These are phyloP conservation scores for Cucumis cinereus DNA, from an alignment of 306 rosid species.

Conservation along the genomic window DNA sequence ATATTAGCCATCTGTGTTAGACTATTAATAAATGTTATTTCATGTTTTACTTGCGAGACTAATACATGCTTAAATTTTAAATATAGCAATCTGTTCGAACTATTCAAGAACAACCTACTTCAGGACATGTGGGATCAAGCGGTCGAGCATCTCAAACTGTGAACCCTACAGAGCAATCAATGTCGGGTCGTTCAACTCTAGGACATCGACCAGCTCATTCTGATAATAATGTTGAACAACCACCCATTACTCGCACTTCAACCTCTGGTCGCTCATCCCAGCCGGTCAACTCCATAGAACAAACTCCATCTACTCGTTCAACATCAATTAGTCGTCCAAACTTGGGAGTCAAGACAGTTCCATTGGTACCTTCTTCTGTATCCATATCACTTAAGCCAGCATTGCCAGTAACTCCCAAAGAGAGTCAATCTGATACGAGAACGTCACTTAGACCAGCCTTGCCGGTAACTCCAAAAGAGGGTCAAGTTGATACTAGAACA, in stretches of 20 bases:
- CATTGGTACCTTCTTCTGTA: constrained; percentile 57
- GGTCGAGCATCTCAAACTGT: constrained; percentile 24
- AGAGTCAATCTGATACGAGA: constrained; percentile 17
- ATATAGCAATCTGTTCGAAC: constrained; percentile 35
- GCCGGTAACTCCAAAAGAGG: constrained; percentile 28
- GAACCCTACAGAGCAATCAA: constrained; percentile 33
- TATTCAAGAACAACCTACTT: constrained; percentile 43
- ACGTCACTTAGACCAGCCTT: constrained; percentile 38
- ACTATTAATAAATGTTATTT: neutral
- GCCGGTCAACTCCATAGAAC: constrained; percentile 20
- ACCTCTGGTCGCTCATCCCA: constrained; percentile 23
- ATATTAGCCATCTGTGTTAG: neutral
- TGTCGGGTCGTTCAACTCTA: constrained; percentile 25
- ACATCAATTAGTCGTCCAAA: constrained; percentile 27
- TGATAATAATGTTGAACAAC: constrained; percentile 16
- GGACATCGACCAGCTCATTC: constrained; percentile 23
- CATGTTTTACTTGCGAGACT: neutral
- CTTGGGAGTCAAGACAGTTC: constrained; percentile 41
- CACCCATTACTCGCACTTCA: constrained; percentile 40
- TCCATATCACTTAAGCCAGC: constrained; percentile 58
- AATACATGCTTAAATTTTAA: constrained; percentile 9
- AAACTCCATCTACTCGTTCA: constrained; percentile 51
- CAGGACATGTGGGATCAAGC: constrained; percentile 1
- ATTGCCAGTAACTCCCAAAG: constrained; percentile 24
- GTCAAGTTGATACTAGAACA: constrained; percentile 13